Evolutionary conservation across 2,329 filamentous ascomycete species (phyloP).

Genomic region (Penicillium oxalicum): DNA sequence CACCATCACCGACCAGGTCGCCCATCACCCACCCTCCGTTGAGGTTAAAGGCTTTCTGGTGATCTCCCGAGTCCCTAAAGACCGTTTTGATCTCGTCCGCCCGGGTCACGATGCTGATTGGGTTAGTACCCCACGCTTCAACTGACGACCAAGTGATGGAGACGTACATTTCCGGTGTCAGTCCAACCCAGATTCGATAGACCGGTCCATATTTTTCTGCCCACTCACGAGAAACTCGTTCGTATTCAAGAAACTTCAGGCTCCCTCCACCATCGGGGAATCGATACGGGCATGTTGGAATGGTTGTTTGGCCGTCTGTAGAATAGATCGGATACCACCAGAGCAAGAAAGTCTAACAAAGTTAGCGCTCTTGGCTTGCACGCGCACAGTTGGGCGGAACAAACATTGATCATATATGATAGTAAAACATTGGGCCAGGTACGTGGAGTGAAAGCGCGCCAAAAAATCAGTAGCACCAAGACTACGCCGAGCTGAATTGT

Average conservation of each 20-base stretch:
- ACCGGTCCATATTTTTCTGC: conserved; percentile 27
- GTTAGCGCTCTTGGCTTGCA: background rate
- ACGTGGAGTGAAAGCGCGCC: background rate
- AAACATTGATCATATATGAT: background rate
- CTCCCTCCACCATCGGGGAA: conserved; percentile 40
- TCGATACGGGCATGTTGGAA: conserved; percentile 9
- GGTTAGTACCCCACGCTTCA: background rate
- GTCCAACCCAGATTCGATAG: conserved; percentile 39
- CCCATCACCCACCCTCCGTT: conserved; percentile 39
- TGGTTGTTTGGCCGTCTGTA: background rate
- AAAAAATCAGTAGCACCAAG: background rate
- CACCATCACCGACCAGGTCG: conserved; percentile 40
- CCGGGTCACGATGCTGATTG: conserved; percentile 31
- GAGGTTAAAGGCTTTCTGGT: conserved; percentile 40
- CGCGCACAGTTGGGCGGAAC: background rate
- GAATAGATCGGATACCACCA: conserved; percentile 4
- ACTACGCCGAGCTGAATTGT: background rate
- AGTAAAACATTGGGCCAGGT: background rate
- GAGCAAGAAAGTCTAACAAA: background rate
- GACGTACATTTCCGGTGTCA: conserved; percentile 37
- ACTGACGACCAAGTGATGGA: background rate
- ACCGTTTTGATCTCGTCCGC: conserved; percentile 33
- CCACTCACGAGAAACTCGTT: conserved; percentile 31
- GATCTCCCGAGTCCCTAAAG: conserved; percentile 42
- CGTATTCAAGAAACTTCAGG: conserved; percentile 38